A percentile compares a stretch with the other conserved stretches of the same genome.
Evolutionary conservation across 495 filamentous ascomycete genomes (phyloP).

Genomic region (Daldinia loculata): DNA sequence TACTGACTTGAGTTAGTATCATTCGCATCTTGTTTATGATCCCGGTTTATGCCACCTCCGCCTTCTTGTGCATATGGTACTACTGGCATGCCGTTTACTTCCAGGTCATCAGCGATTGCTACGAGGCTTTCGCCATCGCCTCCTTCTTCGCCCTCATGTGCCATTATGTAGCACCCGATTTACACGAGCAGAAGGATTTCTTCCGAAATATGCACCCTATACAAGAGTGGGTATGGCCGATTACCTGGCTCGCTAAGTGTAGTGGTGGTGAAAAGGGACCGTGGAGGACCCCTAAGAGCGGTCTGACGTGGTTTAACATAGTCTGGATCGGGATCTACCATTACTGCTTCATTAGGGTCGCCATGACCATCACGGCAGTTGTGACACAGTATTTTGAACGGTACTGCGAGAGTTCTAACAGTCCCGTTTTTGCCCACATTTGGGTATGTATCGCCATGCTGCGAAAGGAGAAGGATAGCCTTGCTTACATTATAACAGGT

Average conservation of each 20-base stretch:
- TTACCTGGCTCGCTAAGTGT: conserved; percentile 73
- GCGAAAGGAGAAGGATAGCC: conserved; percentile 10
- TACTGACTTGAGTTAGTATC: conserved; percentile 59
- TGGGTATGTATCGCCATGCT: conserved; percentile 66
- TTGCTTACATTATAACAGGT: conserved; percentile 56
- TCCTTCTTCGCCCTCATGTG: conserved; percentile 92
- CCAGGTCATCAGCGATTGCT: conserved; percentile 82
- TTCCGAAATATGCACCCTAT: conserved; percentile 73
- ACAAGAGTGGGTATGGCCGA: conserved; percentile 78
- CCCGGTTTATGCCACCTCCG: conserved; percentile 81
- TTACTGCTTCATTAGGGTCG: conserved; percentile 87
- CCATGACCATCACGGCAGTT: conserved; percentile 83
- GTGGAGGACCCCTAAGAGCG: conserved; percentile 79
- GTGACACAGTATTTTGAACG: conserved; percentile 70
- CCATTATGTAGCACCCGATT: conserved; percentile 78
- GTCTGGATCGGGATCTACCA: conserved; percentile 89
- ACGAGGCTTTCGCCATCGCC: conserved; percentile 91
- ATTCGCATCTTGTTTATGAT: conserved; percentile 94
- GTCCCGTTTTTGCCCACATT: conserved; percentile 80
- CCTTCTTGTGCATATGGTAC: conserved; percentile 78
- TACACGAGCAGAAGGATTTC: conserved; percentile 88
- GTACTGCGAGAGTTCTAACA: conserved; percentile 83
- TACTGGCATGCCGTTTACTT: conserved; percentile 87
- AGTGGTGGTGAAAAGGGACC: conserved; percentile 71
- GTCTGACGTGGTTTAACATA: conserved; percentile 94